A percentile compares a stretch with the other conserved stretches of the same genome.
These are phyloP conservation scores for Canna indica DNA, from an alignment of 176 grass and related monocot species.

Conservation along the genomic window DNA sequence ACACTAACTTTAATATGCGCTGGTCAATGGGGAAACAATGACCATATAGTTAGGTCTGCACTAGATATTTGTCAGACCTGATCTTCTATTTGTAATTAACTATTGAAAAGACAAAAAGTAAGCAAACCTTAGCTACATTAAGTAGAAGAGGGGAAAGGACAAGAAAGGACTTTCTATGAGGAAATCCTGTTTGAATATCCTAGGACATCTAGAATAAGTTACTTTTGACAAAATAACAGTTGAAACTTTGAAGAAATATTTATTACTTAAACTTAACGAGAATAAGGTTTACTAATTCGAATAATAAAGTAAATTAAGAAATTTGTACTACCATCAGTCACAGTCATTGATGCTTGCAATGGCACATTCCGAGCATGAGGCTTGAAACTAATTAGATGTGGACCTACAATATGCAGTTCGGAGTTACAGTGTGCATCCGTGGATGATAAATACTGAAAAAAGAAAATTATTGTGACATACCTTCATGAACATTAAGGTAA, in stretches of 20 bases:
- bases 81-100: too few relatives aligned
- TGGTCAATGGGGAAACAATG: too few relatives aligned
- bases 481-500: constrained; percentile 97
- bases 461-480: constrained; percentile 25
- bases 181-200: not conserved
- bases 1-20: too few relatives aligned
- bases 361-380: constrained; percentile 83
- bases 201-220: not conserved
- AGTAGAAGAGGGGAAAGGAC: not conserved
- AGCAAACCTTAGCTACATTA: too few relatives aligned
- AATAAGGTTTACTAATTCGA: not conserved
- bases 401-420: constrained; percentile 38
- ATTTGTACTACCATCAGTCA: constrained; percentile 58
- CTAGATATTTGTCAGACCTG: too few relatives aligned
- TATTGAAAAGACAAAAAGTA: too few relatives aligned
- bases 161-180: not conserved
- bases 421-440: constrained; percentile 6
- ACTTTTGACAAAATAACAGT: not conserved
- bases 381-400: constrained; percentile 97
- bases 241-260: not conserved
- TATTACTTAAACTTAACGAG: not conserved
- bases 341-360: constrained; percentile 95
- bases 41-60: too few relatives aligned
- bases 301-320: constrained; percentile 16
- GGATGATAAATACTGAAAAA: constrained; percentile 13